Evolutionary conservation across 768 basidiomycete species (phyloP).

Genomic region (Coprinopsis cinerea): DNA sequence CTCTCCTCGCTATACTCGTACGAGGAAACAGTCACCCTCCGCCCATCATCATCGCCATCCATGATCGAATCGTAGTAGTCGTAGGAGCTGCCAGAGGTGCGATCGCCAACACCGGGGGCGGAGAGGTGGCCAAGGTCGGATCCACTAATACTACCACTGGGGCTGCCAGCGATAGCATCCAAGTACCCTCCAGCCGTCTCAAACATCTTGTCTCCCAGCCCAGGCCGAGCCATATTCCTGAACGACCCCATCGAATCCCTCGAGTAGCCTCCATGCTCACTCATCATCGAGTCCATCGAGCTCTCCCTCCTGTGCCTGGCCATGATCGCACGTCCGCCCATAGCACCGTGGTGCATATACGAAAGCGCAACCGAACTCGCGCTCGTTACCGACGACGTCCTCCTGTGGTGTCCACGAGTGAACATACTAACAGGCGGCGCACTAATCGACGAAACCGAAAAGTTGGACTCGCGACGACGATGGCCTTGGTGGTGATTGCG

Average conservation of each 20-base stretch:
- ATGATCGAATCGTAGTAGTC: slow-evolving; percentile 58
- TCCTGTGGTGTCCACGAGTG: slow-evolving; percentile 51
- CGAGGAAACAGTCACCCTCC: slow-evolving; percentile 5
- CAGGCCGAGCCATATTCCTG: slow-evolving; percentile 58
- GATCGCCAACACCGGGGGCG: slow-evolving; percentile 19
- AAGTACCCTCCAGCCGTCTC: slow-evolving; percentile 55
- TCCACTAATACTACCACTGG: slow-evolving; percentile 36
- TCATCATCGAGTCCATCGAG: slow-evolving; percentile 62
- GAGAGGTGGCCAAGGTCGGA: slow-evolving; percentile 15
- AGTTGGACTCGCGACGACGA: slow-evolving; percentile 56
- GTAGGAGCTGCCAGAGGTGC: slow-evolving; percentile 38
- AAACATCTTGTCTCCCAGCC: slow-evolving; percentile 86
- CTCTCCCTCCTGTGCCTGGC: slow-evolving; percentile 47
- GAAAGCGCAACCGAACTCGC: slow-evolving; percentile 52
- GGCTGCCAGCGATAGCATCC: slow-evolving; percentile 61
- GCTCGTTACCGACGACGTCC: slow-evolving; percentile 36
- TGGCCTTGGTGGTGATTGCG: slow-evolving; percentile 29
- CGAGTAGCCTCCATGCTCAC: slow-evolving; percentile 29
- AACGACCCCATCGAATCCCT: slow-evolving; percentile 33
- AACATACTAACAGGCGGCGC: slow-evolving; percentile 68
- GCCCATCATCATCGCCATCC: slow-evolving; percentile 27
- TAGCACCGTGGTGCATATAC: slow-evolving; percentile 47
- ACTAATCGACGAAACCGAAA: slow-evolving; percentile 41
- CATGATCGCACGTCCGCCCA: slow-evolving; percentile 55
- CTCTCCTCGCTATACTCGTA: slow-evolving; percentile 17